Evolutionary conservation across 2,329 filamentous ascomycete genomes (phyloP).

Genomic region (Pseudogymnoascus sp.): DNA sequence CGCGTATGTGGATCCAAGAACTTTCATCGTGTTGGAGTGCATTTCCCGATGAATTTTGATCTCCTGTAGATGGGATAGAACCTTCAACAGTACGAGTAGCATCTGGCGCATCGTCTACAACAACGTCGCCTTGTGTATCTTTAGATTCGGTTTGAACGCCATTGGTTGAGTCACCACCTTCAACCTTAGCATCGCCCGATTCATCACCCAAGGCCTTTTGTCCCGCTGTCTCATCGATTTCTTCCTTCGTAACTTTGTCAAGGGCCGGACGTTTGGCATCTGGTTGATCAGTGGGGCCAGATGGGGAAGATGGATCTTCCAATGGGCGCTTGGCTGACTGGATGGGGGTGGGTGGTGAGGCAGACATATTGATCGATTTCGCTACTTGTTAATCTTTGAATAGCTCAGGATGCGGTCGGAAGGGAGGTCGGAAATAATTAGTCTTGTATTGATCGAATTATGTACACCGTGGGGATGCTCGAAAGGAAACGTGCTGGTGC

Average conservation of each 20-base stretch:
- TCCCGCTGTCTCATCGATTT: constrained; percentile 36
- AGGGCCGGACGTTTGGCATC: constrained; percentile 95
- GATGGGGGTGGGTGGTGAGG: constrained; percentile 58
- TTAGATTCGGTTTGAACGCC: constrained; percentile 43
- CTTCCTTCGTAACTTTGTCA: constrained; percentile 74
- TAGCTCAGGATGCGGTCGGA: constrained; percentile 31
- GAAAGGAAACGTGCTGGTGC: constrained; percentile 91
- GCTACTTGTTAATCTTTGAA: constrained; percentile 29
- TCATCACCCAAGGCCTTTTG: constrained; percentile 32
- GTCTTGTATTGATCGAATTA: constrained; percentile 55
- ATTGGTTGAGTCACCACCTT: constrained; percentile 34
- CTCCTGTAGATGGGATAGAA: constrained; percentile 34
- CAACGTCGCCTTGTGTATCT: constrained; percentile 60
- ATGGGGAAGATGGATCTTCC: constrained; percentile 93
- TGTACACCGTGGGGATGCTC: constrained; percentile 81
- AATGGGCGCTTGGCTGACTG: constrained; percentile 84
- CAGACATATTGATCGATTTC: constrained; percentile 59
- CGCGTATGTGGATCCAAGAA: constrained; percentile 92
- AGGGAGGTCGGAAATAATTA: constrained; percentile 40
- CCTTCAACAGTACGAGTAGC: constrained; percentile 46
- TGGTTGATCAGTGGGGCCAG: constrained; percentile 82
- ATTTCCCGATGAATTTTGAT: constrained; percentile 28
- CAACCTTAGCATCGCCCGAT: constrained; percentile 33
- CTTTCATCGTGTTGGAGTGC: constrained; percentile 74
- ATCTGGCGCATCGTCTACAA: constrained; percentile 54